A percentile compares a stretch with the other conserved stretches of the same genome.
Conservation (phyloP, 2,329 filamentous ascomycete species). For the Neonectria ditissima region DNA sequence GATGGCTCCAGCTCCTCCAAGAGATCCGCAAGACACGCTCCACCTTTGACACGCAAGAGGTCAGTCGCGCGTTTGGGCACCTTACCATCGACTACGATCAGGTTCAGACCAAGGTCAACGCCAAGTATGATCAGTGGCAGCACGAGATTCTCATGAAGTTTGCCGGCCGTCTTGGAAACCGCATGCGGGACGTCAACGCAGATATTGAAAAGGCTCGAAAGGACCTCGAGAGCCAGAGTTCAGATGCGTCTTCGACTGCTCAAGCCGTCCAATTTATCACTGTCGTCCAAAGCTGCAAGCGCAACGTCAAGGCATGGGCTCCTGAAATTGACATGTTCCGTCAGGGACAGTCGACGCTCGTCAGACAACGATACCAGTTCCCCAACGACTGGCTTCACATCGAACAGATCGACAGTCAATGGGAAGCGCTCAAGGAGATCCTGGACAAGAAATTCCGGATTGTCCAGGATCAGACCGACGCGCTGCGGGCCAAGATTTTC, state of each 20-base stretch:
- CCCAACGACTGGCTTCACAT: conserved; percentile 94
- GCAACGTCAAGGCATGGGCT: conserved; percentile 92
- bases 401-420: conserved; percentile 96
- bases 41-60: conserved; percentile 97
- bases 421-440: conserved; percentile 92
- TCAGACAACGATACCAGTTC: conserved; percentile 93
- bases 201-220: conserved; percentile 92
- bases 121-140: conserved; percentile 99
- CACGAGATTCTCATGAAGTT: conserved; percentile 97
- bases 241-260: conserved; percentile 94
- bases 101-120: conserved; percentile 98
- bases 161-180: conserved; percentile 85
- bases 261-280: conserved; percentile 99
- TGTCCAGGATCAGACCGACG: conserved; percentile 96
- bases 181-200: conserved; percentile 91
- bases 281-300: conserved; percentile 94
- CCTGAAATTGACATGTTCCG: conserved; percentile 96
- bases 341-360: conserved; percentile 92
- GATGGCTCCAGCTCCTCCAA: conserved; percentile 95
- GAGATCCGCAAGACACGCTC: conserved; percentile 95
- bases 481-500: conserved; percentile 90
- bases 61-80: conserved; percentile 91
- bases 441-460: conserved; percentile 93
- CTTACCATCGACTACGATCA: conserved; percentile 98
- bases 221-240: conserved; percentile 89